Evolutionary conservation across 1,284 basidiomycete species (phyloP).

Genomic region (Cutaneotrichosporon dermatis): DNA sequence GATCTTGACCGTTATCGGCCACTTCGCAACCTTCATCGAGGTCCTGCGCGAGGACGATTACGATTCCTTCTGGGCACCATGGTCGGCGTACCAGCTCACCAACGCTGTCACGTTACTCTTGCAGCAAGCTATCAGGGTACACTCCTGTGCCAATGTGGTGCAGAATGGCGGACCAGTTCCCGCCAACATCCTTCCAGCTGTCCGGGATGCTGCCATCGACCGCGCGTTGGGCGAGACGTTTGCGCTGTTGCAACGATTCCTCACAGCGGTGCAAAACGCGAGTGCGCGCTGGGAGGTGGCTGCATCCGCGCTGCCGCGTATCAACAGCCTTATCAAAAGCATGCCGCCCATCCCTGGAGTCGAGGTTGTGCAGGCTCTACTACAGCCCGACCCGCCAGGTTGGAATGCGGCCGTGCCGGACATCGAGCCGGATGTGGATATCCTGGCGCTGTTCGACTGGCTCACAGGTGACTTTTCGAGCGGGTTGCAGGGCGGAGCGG

Average conservation of each 20-base stretch:
- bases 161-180: not conserved
- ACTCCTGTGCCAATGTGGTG: slow-evolving; percentile 1
- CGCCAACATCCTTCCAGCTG: not conserved
- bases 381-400: not conserved
- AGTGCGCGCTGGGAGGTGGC: slow-evolving; percentile 15
- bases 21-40: slow-evolving; percentile 11
- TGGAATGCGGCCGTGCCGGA: not conserved
- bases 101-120: slow-evolving; percentile 16
- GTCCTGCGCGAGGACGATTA: slow-evolving; percentile 8
- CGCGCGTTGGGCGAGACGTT: slow-evolving; percentile 5
- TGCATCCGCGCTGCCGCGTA: slow-evolving; percentile 11
- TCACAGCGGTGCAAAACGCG: slow-evolving; percentile 7
- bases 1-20: slow-evolving; percentile 10
- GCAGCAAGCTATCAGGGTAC: slow-evolving; percentile 16
- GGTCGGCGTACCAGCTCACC: slow-evolving; percentile 16
- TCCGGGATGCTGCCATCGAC: slow-evolving; percentile 1
- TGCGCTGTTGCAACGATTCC: slow-evolving; percentile 7
- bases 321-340: slow-evolving; percentile 14
- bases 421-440: slow-evolving; percentile 9
- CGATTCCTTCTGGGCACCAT: slow-evolving; percentile 12
- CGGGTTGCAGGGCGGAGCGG: not conserved
- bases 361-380: slow-evolving; percentile 9
- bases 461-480: slow-evolving; percentile 15
- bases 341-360: slow-evolving; percentile 16
- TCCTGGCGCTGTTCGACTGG: slow-evolving; percentile 21